Base-by-base conservation (phyloP, 2,329 filamentous ascomycete species). In the Diplocarpon mali region DNA sequence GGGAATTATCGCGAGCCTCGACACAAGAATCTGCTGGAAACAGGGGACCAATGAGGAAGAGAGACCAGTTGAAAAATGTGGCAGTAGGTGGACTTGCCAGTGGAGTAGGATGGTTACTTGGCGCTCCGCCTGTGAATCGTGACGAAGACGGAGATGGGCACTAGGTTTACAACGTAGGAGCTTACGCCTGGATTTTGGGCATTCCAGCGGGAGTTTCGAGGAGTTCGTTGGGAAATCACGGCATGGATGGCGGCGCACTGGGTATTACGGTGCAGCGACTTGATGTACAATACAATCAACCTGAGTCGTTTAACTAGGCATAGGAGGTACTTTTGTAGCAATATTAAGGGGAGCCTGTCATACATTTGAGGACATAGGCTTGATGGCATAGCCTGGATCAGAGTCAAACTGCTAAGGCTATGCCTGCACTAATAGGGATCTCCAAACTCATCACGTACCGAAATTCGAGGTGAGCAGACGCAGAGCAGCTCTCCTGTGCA, bases 11-110 rank as follows among this genome's bases (percentile, higher is more conserved):
- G 13, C 45, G 47, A 30, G 38, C 40, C 12, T 38, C 35, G 4
- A 48, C 47, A 1, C 47, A 38, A 8, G 50, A 51, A 31, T 40
- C 44, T 4, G 35, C 20, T 16, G 32, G 36, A 17, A 16, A 24
- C 9, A 51, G 43, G 30, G 62, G 69, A 47, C 65, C 69, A 45
- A 69, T 75, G 31, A 73, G 85, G 55, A 89, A 81, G 67, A 72
- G 85, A 54, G 85, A 90, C 60, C 80, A 83, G 62, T 57, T 83
- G 34, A 69, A 76, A 51, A 78, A 82, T 48, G 79, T 72, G 30
- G 79, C 80, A 8, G 76, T 80, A 44, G 78, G 76, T n/a, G 79
- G 78, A 1, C 60, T 83, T 38, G 79, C 80, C 2, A 78, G 75
- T 35, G 76, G 80, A 14, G 74, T 84, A 17, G 78, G 80, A 0